Percentiles rank a stretch among this genome's conserved stretches.
phyloP scores from a whole-genome alignment of 805 yeast genomes.

The Monosporozyma aerobia region DNA sequence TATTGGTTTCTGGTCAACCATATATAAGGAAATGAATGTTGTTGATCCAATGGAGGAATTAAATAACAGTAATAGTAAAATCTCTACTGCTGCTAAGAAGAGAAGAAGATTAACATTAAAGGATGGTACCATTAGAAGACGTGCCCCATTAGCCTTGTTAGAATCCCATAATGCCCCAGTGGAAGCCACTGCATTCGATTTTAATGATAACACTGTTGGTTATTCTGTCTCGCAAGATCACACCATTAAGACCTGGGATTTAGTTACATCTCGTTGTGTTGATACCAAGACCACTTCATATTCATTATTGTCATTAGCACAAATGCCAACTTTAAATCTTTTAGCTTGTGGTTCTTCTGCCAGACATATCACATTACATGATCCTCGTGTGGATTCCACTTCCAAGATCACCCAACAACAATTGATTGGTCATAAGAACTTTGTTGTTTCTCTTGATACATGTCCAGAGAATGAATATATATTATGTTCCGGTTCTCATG shows the following conservation, averaged over 20 bases:
- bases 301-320: conserved; percentile 67
- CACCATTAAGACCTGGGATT: conserved; percentile 92
- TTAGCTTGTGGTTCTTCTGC: conserved; percentile 94
- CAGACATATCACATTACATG: conserved; percentile 91
- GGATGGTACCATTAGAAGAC: conserved; percentile 66
- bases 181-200: conserved; percentile 71
- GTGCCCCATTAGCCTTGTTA: conserved; percentile 70
- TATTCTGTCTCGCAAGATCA: conserved; percentile 96
- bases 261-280: conserved; percentile 74
- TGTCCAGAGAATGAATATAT: conserved; percentile 72
- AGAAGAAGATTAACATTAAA: conserved; percentile 75
- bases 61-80: conserved; percentile 33
- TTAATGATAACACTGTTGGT: conserved; percentile 66
- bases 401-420: conserved; percentile 59
- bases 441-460: conserved; percentile 70
- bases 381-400: conserved; percentile 63
- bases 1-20: conserved; percentile 84
- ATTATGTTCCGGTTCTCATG: conserved; percentile 90
- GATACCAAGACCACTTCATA: conserved; percentile 84
- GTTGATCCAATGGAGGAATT: conserved; percentile 41
- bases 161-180: conserved; percentile 85
- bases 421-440: conserved; percentile 82
- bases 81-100: conserved; percentile 76
- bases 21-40: conserved; percentile 70
- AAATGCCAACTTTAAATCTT: conserved; percentile 57